These are phyloP conservation scores for Pelargonium citronellum DNA, from an alignment of 441 rosid genomes.

Conservation along the genomic window DNA sequence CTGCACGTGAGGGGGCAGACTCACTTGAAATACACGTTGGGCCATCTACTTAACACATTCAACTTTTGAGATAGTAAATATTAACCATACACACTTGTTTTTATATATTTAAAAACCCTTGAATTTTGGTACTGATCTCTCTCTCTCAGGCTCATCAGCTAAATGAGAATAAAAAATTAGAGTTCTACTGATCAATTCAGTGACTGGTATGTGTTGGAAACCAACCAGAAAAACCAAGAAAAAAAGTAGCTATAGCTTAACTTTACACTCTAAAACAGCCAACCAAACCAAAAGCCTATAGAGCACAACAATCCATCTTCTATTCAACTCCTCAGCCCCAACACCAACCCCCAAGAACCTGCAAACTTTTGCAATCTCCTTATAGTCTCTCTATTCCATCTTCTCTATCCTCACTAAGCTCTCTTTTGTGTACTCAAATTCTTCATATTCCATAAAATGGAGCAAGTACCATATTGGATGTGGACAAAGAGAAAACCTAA, in stretches of 20 bases:
- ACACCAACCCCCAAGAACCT: slow-evolving; percentile 7
- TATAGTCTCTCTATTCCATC: background rate
- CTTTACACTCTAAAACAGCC: slow-evolving; percentile 19
- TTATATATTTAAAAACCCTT: no score
- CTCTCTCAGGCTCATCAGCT: no score
- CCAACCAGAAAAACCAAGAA: slow-evolving; percentile 26
- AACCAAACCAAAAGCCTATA: slow-evolving; percentile 11
- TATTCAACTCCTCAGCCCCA: slow-evolving; percentile 9
- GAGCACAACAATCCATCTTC: slow-evolving; percentile 29
- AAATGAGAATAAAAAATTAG: no score
- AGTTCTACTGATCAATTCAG: no score
- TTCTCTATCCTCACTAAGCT: background rate
- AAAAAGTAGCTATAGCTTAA: slow-evolving; percentile 16
- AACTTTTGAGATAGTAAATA: no score
- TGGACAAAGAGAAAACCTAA: slow-evolving; percentile 39
- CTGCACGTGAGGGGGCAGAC: no score
- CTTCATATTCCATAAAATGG: slow-evolving; percentile 25
- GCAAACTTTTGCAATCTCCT: background rate
- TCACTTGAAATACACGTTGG: no score
- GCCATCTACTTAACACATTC: no score
- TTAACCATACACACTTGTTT: no score
- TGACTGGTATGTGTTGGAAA: slow-evolving; percentile 4
- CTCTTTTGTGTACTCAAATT: no score
- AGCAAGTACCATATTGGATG: slow-evolving; percentile 43
- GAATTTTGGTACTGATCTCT: no score